These are phyloP conservation scores for Ophiocordyceps unilateralis DNA, from an alignment of 2,329 filamentous ascomycete genomes.

Conservation along the genomic window DNA sequence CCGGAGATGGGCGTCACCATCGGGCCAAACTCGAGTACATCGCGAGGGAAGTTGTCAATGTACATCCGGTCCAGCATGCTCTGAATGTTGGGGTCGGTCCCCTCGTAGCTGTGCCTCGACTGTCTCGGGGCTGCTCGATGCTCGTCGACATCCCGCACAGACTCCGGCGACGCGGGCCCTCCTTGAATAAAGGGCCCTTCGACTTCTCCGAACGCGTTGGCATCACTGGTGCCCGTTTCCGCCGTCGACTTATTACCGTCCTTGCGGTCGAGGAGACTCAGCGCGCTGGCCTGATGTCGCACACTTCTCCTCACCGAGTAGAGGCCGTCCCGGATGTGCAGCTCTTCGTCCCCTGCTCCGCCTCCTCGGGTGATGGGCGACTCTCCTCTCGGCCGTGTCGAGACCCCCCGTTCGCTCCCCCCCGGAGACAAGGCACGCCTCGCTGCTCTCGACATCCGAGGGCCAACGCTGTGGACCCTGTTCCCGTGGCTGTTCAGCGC, in stretches of 20 bases:
- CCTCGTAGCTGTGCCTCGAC: constrained; percentile 63
- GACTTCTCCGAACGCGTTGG: constrained; percentile 42
- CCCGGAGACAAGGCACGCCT: constrained; percentile 15
- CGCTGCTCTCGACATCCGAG: constrained; percentile 8
- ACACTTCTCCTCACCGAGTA: constrained; percentile 28
- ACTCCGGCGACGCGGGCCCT: constrained; percentile 7
- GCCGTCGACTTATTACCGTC: constrained; percentile 40
- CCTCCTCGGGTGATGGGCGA: constrained; percentile 14
- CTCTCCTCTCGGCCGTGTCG: constrained; percentile 19
- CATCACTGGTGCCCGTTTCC: constrained; percentile 40
- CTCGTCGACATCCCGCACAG: constrained; percentile 9
- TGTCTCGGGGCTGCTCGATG: constrained; percentile 25
- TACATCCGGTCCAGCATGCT: constrained; percentile 75
- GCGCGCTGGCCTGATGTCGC: constrained; percentile 40
- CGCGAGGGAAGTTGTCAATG: constrained; percentile 49
- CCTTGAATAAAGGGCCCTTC: constrained; percentile 36
- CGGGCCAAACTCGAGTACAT: constrained; percentile 59
- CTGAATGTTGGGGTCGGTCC: constrained; percentile 53
- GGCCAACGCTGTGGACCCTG: constrained; percentile 20
- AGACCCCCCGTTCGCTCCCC: constrained; percentile 12
- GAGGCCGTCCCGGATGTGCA: constrained; percentile 21
- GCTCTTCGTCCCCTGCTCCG: constrained; percentile 15
- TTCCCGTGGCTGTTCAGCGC: constrained; percentile 33
- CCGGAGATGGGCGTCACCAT: constrained; percentile 53
- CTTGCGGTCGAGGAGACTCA: constrained; percentile 40